Evolutionary conservation across 345 rosid species (phyloP).

Genomic region (Lumnitzera littorea): DNA sequence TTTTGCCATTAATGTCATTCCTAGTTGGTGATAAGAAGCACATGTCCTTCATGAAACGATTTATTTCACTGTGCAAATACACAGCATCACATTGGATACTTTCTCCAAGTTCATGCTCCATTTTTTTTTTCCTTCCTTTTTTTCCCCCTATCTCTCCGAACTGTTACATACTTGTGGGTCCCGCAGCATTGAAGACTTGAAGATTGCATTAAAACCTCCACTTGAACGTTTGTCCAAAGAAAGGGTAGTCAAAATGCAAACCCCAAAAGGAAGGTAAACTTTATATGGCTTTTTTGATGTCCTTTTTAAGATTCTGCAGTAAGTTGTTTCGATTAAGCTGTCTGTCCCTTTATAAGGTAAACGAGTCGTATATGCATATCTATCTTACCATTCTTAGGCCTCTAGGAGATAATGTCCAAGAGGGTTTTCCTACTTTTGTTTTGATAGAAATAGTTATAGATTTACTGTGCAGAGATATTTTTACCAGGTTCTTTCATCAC

Average conservation of each 20-base stretch:
- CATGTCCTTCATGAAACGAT: slow-evolving; percentile 28
- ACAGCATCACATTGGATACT: slow-evolving; percentile 31
- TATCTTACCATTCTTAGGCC: too few species aligned
- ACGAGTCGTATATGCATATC: too few species aligned
- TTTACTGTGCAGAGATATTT: too few species aligned
- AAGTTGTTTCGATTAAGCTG: slow-evolving; percentile 4
- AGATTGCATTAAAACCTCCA: slow-evolving; percentile 15
- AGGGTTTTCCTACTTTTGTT: too few species aligned
- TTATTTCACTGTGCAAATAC: slow-evolving; percentile 20
- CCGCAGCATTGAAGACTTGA: slow-evolving; percentile 43
- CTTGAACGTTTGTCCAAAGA: slow-evolving; percentile 14
- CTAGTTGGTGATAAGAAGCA: slow-evolving; percentile 22
- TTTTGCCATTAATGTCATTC: slow-evolving; percentile 23
- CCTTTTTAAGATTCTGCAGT: slow-evolving; percentile 15
- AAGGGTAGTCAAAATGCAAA: slow-evolving; percentile 58
- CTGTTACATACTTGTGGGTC: slow-evolving; percentile 11
- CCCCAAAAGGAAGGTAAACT: slow-evolving; percentile 76
- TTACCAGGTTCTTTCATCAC: too few species aligned
- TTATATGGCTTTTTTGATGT: slow-evolving; percentile 18
- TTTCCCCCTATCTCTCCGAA: slow-evolving; percentile 38
- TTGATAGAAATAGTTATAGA: too few species aligned
- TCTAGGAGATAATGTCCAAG: too few species aligned
- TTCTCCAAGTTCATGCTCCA: background rate
- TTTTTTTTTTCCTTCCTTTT: background rate
- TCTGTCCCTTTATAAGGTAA: slow-evolving; percentile 7